Percentiles rank a stretch among this genome's conserved stretches.
phyloP scores from a whole-genome alignment of 768 basidiomycete species.

The Collybia nuda region DNA sequence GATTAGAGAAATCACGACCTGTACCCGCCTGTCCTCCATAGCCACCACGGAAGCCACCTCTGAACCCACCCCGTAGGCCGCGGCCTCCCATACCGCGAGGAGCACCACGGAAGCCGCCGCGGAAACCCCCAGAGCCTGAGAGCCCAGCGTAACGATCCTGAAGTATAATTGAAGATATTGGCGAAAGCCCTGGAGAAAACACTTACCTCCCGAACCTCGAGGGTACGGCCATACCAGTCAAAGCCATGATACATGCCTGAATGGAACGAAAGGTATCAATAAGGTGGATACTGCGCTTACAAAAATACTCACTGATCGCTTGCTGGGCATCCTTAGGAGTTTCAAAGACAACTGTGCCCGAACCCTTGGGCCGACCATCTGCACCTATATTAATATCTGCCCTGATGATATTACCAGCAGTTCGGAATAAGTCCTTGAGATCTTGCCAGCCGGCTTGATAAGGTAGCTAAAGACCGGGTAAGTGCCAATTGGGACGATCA shows the following conservation, averaged over 20 bases:
- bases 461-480: slow-evolving; percentile 60
- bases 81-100: slow-evolving; percentile 44
- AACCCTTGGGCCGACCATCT: slow-evolving; percentile 93
- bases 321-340: slow-evolving; percentile 87
- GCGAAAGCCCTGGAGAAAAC: neutral
- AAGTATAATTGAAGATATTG: neutral
- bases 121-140: slow-evolving; percentile 67
- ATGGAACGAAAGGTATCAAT: slow-evolving; percentile 5
- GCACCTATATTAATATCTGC: slow-evolving; percentile 94
- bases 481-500: neutral
- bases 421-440: slow-evolving; percentile 95
- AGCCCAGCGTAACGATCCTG: slow-evolving; percentile 90
- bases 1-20: slow-evolving; percentile 79
- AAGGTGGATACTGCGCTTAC: neutral
- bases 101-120: slow-evolving; percentile 48
- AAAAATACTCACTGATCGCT: slow-evolving; percentile 75
- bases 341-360: slow-evolving; percentile 96
- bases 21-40: slow-evolving; percentile 52
- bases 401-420: slow-evolving; percentile 92
- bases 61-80: slow-evolving; percentile 43
- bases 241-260: slow-evolving; percentile 95
- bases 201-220: slow-evolving; percentile 92
- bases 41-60: slow-evolving; percentile 57
- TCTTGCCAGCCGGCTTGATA: slow-evolving; percentile 99
- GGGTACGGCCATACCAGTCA: slow-evolving; percentile 93